phyloP scores from a whole-genome alignment of 2,329 filamentous ascomycete genomes.

The Magnaporthiopsis incrustans region DNA sequence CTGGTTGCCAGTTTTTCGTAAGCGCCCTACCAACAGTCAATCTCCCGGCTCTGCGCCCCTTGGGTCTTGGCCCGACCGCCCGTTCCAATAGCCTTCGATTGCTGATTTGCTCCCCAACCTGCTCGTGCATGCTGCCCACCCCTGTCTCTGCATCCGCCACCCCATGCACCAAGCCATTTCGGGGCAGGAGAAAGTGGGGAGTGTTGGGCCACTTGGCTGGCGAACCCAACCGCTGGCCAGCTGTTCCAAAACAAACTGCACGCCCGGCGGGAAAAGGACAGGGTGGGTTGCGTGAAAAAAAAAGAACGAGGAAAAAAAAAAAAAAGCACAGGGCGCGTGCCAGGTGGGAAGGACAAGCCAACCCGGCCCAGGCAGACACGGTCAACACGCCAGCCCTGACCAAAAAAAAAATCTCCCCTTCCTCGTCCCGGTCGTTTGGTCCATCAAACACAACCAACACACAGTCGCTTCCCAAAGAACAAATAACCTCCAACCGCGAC shows the following conservation, averaged over 20 bases:
- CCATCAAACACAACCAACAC: neutral
- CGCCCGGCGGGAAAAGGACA: neutral
- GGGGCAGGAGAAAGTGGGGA: neutral
- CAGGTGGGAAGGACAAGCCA: neutral
- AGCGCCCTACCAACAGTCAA: neutral
- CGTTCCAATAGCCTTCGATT: neutral
- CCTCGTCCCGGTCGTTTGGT: neutral
- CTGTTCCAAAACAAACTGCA: neutral
- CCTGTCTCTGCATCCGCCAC: neutral
- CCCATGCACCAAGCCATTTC: neutral
- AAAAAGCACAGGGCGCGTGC: neutral
- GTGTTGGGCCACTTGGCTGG: neutral
- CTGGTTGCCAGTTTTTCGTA: neutral
- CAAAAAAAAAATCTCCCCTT: neutral
- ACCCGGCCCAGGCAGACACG: neutral
- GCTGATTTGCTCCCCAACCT: neutral
- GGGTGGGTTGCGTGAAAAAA: neutral
- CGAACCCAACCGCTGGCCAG: neutral
- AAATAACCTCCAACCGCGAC: neutral
- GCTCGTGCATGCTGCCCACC: neutral
- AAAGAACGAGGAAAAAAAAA: neutral
- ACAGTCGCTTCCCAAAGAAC: neutral
- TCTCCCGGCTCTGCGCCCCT: neutral
- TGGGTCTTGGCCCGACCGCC: neutral
- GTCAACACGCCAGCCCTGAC: neutral